Base-by-base conservation (phyloP, 495 filamentous ascomycete genomes). In the Durotheca rogersii region DNA sequence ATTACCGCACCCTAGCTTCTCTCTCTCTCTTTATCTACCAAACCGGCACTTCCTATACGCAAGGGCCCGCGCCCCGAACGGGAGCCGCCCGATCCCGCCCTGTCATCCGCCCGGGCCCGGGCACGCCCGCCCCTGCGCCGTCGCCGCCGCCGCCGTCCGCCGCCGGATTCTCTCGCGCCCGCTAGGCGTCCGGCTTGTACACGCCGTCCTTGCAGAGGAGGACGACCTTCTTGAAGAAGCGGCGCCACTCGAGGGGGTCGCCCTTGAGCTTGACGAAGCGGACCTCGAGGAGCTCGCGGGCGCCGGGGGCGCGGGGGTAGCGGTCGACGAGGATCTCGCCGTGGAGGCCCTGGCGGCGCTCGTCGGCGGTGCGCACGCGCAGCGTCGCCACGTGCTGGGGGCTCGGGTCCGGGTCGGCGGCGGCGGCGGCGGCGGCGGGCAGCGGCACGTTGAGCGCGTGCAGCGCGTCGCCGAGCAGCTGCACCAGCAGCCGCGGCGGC, bases 181-280 rank as follows among this genome's bases (percentile, higher is more conserved):
- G 56, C 67, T 71, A 73, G 43, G 66, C 56, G 41, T 74, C 69
- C 32, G 65, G 67, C 40, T 67, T 67, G 53, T 67, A 79, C 32
- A 96, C 80, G 4, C 81, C 89, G 58, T 95, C 90, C 66, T 85
- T 86, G 72, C 90, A 93, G 20, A 91, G 71, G 47, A 91, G 73
- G 12, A 84, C 86, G 9, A 95, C 82, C 67, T 86, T 88, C 71
- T 96, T 99, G 77, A 99, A 99, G 64, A 99, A 92, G 40, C 93
- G 78, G 46, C 93, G 78, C 93, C 93, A 99, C 76, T 96, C 93
- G 21, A 99, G 68, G 7, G 94, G 94, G 75, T 99, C 93, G 9
- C 94, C 93, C 71, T 94, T 94, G 30, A 85, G 79, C 69, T 99
- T 99, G 53, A 95, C 79, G 67, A 99, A 97, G 47, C 89, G 76